Evolutionary conservation across 1,284 basidiomycete genomes (phyloP).

Genomic region (Blastosporella zonata): DNA sequence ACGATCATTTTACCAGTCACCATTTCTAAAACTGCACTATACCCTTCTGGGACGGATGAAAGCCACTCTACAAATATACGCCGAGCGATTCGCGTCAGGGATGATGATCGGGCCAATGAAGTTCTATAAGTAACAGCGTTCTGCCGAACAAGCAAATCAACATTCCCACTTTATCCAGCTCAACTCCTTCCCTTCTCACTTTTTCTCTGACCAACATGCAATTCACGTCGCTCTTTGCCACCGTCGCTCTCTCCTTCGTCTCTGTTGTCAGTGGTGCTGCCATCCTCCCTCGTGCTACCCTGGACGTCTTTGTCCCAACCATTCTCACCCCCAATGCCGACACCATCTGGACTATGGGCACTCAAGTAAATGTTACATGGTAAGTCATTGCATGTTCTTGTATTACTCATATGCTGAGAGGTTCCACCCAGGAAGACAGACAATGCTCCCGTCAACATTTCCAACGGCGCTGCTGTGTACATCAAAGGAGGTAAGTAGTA

Average conservation of each 20-base stretch:
- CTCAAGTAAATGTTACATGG: constrained; percentile 25
- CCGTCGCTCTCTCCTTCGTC: constrained; percentile 12
- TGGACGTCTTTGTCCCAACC: constrained; percentile 26
- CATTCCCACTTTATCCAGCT: neutral
- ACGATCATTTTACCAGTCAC: neutral
- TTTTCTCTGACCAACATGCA: constrained; percentile 12
- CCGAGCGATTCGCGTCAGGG: neutral
- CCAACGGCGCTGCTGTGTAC: constrained; percentile 26
- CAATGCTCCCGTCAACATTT: constrained; percentile 27
- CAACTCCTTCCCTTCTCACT: neutral
- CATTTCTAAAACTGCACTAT: neutral
- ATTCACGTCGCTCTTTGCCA: constrained; percentile 18
- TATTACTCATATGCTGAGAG: neutral
- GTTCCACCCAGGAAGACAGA: constrained; percentile 25
- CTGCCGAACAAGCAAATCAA: neutral
- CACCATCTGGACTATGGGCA: constrained; percentile 27
- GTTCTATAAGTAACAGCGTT: neutral
- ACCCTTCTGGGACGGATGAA: neutral
- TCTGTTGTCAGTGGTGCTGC: constrained; percentile 13
- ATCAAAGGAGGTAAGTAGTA: constrained; percentile 23
- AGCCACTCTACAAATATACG: constrained; percentile 2
- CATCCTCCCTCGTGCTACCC: constrained; percentile 17
- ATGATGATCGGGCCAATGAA: neutral
- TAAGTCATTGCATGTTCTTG: constrained; percentile 8
- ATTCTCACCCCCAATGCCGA: constrained; percentile 24